Conservation (phyloP, 78 protist species). For the Dictyostelium citrinum region DNA sequence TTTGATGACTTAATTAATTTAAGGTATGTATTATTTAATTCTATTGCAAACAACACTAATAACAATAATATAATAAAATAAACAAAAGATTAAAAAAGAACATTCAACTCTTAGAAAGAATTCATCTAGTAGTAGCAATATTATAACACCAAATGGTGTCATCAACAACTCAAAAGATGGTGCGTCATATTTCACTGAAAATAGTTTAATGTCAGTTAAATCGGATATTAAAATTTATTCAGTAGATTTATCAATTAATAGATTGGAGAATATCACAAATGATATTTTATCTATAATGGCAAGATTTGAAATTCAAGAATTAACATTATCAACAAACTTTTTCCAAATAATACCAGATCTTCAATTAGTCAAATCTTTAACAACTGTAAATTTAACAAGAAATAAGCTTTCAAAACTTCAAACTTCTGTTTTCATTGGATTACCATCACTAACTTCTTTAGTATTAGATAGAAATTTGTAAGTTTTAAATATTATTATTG, state of each 20-base stretch:
- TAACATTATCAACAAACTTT: conserved; percentile 37
- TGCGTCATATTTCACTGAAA: too few relatives aligned
- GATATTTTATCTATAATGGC: conserved; percentile 17
- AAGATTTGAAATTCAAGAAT: conserved; percentile 19
- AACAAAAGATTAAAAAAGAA: neutral
- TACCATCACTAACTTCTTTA: conserved; percentile 35
- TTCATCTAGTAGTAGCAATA: neutral
- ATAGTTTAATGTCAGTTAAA: neutral
- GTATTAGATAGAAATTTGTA: conserved; percentile 48
- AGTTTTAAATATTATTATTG: neutral
- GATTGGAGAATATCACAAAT: conserved; percentile 34
- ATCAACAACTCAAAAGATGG: neutral
- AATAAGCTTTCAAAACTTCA: conserved; percentile 50
- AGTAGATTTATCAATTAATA: conserved; percentile 37
- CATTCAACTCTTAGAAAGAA: neutral
- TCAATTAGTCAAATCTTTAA: neutral
- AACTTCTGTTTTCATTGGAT: neutral
- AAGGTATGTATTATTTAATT: neutral
- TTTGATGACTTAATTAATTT: conserved; percentile 37
- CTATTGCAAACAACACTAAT: too few relatives aligned
- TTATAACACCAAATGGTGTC: neutral
- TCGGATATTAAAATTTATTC: conserved; percentile 23
- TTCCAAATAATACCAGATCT: conserved; percentile 26
- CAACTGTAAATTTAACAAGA: conserved; percentile 8
- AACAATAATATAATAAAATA: too few relatives aligned